Evolutionary conservation across 2,329 filamentous ascomycete genomes (phyloP).

Genomic region (Aulographum hederae): DNA sequence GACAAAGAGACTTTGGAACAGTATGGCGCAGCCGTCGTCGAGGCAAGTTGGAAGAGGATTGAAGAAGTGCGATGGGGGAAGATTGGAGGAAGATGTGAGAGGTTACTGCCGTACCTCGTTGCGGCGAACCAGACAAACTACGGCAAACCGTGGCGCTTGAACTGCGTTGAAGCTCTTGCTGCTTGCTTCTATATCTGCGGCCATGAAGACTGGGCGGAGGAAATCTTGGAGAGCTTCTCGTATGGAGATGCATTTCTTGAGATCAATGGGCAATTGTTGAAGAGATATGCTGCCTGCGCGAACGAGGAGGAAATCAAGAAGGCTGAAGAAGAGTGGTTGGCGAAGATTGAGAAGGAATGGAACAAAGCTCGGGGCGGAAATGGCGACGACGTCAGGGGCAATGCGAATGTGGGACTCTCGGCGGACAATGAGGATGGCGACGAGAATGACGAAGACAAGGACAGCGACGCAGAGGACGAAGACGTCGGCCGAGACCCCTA

Average conservation of each 20-base stretch:
- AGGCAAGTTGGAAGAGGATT: conserved; percentile 91
- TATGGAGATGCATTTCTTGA: conserved; percentile 80
- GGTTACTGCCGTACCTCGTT: conserved; percentile 82
- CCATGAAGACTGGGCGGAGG: conserved; percentile 74
- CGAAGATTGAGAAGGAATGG: conserved; percentile 78
- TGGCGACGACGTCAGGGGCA: conserved; percentile 48
- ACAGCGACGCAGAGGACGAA: conserved; percentile 21
- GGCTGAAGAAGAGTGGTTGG: conserved; percentile 75
- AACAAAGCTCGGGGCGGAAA: conserved; percentile 56
- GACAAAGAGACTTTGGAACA: conserved; percentile 69
- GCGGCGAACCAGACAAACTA: conserved; percentile 97
- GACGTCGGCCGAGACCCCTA: conserved; percentile 46
- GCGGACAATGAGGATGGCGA: conserved; percentile 14
- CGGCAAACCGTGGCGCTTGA: conserved; percentile 83
- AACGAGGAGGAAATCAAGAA: conserved; percentile 70
- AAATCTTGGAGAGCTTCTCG: conserved; percentile 65
- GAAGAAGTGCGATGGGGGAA: conserved; percentile 78
- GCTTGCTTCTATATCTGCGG: conserved; percentile 90
- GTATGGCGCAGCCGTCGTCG: conserved; percentile 85
- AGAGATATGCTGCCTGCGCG: conserved; percentile 66
- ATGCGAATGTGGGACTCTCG: conserved; percentile 48
- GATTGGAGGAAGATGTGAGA: conserved; percentile 85
- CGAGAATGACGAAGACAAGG: conserved; percentile 14
- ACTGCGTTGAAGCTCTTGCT: conserved; percentile 88
- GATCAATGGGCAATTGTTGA: conserved; percentile 71